Evolutionary conservation across 2,329 filamentous ascomycete genomes (phyloP), one percentile per base, ranked within the genome.

Genomic region (Pseudocercospora cruenta): DNA sequence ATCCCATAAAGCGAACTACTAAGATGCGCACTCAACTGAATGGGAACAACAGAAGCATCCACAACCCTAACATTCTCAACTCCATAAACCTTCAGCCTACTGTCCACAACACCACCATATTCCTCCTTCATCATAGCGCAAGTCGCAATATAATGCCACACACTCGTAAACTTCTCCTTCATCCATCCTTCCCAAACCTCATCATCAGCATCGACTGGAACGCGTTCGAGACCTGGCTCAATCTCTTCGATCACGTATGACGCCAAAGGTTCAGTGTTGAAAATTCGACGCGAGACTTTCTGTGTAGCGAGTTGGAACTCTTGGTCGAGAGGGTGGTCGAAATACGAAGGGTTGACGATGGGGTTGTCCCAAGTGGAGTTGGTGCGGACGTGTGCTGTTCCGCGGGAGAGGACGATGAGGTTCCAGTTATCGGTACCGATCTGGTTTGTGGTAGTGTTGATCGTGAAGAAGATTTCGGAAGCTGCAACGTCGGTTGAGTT

Each of bases 341-440:
- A 78, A 69, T 80, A 82, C 58, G 78, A 78, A 1, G 81, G 80
- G 63, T 83, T 73, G 69, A 83, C 80, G 16, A 47, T 59, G 0
- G 82, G 81, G 6, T 75, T 67, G 39, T 77, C 65, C 21, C 76
- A 72, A 2, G 77, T 76, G 19, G 58, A 62, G 62, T 67, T 67
- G 10, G 67, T 64, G 10, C 59, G 58, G 45, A 74, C 71, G 61
- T 74, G 72, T 10, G 68, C 67, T n/a, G 67, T 70, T 14, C 73
- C 73, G 28, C 73, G 63, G 21, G 72, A 69, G 4, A 73, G 64
- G 16, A 72, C 69, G 61, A 75, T 73, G 33, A 75, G 71, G 49
- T 75, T 78, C 79, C 79, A 80, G 47, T 75, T 74, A 33, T 81
- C 79, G n/a, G 75, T 73, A 16, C 81, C 72, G 2, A 77, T 70